Evolutionary conservation across 2,329 filamentous ascomycete species (phyloP), one percentile per base, ranked within the genome.

Genomic region (Colletotrichum acutatum): DNA sequence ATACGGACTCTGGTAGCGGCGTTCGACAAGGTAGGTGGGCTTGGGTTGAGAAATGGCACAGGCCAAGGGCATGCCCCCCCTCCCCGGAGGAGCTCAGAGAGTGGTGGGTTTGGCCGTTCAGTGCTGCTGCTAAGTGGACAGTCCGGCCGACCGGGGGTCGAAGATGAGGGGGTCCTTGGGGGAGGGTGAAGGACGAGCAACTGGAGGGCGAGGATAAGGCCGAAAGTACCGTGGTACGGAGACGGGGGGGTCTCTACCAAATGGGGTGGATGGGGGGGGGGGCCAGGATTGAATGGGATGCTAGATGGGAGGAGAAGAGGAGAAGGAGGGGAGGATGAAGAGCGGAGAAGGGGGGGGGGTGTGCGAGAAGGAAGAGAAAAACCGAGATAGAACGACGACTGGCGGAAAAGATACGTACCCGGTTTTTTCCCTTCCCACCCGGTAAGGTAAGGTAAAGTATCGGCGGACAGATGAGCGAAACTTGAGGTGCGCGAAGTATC

Each of bases 21-120:
- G 42, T n/a, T 69, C 56, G 71, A 68, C 57, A 72, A 66, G 67
- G 74, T 74, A 63, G 65, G 53, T 28, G 42, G 42, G 42, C 42
- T 74, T 72, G 66, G 72, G 72, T 72, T 67, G 65, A 16, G 61
- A 64, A 65, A 66, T 72, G 66, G 74, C 59, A 74, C 59, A 71
- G 71, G 68, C 42, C 26, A 65, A 34, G 26, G 68, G 56, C 64
- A 58, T 72, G 58, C 42, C 42, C 42, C 42, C 42, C 42, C 42
- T 32, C 65, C 61, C 61, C 64, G 34, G 49, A 58, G 68, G 22
- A 60, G 68, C 63, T 22, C 65, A 68, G 69, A 68, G 69, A 72
- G 54, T 70, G 70, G 66, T 65, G 70, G 66, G 32, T 63, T 66
- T 70, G 66, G 54, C 56, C 42, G n/a, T 53, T 72, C 59, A 59